Evolutionary conservation across 129 eudicot genomes (phyloP).

Genomic region (Escallonia herrerae): DNA sequence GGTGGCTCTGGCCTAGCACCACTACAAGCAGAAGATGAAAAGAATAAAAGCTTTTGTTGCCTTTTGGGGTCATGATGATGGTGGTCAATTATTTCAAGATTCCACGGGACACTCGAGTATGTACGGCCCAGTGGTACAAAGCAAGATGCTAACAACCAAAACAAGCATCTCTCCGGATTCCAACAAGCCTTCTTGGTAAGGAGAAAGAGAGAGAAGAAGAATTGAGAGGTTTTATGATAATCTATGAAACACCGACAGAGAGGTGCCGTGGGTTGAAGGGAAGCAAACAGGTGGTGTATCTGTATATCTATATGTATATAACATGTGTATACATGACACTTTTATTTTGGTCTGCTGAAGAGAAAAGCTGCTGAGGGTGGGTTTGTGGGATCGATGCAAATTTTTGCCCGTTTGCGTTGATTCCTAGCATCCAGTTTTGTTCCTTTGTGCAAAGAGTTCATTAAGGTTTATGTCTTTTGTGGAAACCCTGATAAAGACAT

Average conservation of each 20-base stretch:
- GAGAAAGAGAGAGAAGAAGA: neutral
- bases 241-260: neutral
- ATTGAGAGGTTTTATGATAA: neutral
- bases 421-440: constrained; percentile 11
- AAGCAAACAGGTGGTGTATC: neutral
- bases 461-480: constrained; percentile 28
- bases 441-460: neutral
- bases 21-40: too few relatives aligned
- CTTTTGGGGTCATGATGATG: too few relatives aligned
- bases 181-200: neutral
- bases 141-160: neutral
- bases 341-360: neutral
- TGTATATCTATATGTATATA: neutral
- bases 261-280: constrained; percentile 1
- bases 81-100: too few relatives aligned
- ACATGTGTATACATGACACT: neutral
- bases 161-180: neutral
- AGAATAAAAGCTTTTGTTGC: too few relatives aligned
- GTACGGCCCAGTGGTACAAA: neutral
- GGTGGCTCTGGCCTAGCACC: too few relatives aligned
- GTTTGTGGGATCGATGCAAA: constrained; percentile 16
- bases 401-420: constrained; percentile 4
- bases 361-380: neutral
- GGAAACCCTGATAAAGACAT: neutral
- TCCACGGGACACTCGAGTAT: neutral